Conservation (phyloP, 805 yeast genomes). For the Yamadazyma tumulicola region DNA sequence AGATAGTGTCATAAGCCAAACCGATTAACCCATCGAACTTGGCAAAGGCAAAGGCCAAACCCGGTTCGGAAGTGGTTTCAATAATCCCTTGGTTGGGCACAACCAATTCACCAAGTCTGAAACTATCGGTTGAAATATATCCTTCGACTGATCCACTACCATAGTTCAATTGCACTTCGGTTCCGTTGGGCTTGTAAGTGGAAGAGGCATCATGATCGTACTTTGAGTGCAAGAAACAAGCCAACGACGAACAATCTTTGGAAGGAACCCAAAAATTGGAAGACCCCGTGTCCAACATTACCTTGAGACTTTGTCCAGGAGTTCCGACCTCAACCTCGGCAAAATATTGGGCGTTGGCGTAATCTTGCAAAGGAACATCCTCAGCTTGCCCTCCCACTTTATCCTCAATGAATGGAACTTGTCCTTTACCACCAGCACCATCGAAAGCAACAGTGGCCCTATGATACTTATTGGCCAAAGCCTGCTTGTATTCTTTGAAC, state of each 20-base stretch:
- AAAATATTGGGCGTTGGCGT: constrained; percentile 92
- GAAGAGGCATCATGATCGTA: constrained; percentile 83
- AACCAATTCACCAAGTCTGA: constrained; percentile 76
- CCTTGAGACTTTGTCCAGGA: constrained; percentile 92
- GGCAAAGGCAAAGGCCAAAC: constrained; percentile 96
- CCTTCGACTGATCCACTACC: constrained; percentile 95
- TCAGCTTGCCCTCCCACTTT: constrained; percentile 20
- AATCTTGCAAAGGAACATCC: constrained; percentile 79
- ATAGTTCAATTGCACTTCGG: constrained; percentile 79
- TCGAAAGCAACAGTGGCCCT: constrained; percentile 20
- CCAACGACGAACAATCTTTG: constrained; percentile 82
- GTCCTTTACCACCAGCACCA: constrained; percentile 21
- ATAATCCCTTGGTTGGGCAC: constrained; percentile 93
- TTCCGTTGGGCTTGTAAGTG: constrained; percentile 81
- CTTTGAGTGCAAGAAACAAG: constrained; percentile 91
- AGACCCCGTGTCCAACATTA: constrained; percentile 93
- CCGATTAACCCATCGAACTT: constrained; percentile 98
- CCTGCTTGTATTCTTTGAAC: constrained; percentile 51
- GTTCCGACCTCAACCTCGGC: constrained; percentile 90
- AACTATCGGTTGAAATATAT: constrained; percentile 80
- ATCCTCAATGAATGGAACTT: constrained; percentile 40
- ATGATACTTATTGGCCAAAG: constrained; percentile 59
- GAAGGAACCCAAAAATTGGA: constrained; percentile 98
- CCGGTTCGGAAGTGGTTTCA: constrained; percentile 97
- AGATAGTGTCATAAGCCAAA: constrained; percentile 86